A percentile compares a stretch with the other conserved stretches of the same genome.
These are phyloP conservation scores for Colletotrichum sp. DNA, from an alignment of 2,329 filamentous ascomycete species.

Conservation along the genomic window DNA sequence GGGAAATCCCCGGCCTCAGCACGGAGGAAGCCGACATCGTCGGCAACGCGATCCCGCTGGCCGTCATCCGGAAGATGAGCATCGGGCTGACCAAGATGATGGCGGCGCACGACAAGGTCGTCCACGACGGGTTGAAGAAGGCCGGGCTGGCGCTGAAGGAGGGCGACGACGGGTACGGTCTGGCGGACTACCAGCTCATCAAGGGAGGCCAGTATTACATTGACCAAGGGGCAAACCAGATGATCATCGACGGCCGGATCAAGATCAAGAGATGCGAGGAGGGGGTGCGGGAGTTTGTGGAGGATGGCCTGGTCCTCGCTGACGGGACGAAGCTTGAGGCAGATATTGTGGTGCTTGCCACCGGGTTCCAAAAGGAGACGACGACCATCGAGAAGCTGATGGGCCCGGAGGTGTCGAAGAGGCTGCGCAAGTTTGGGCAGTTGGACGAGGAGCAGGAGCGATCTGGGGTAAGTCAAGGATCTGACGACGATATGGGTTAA, in stretches of 20 bases:
- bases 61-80: slow-evolving; percentile 49
- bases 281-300: slow-evolving; percentile 35
- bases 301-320: slow-evolving; percentile 26
- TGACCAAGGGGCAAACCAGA: slow-evolving; percentile 41
- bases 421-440: slow-evolving; percentile 37
- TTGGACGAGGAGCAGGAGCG: slow-evolving; percentile 39
- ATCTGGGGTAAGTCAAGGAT: slow-evolving; percentile 24
- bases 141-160: slow-evolving; percentile 47
- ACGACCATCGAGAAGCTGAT: slow-evolving; percentile 36
- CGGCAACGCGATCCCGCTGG: slow-evolving; percentile 48
- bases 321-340: slow-evolving; percentile 41
- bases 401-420: slow-evolving; percentile 38
- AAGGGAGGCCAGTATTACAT: slow-evolving; percentile 46
- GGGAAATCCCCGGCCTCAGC: slow-evolving; percentile 38
- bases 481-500: not conserved
- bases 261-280: slow-evolving; percentile 34
- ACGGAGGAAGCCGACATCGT: slow-evolving; percentile 56
- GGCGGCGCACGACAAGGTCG: slow-evolving; percentile 42
- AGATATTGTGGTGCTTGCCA: slow-evolving; percentile 47
- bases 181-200: slow-evolving; percentile 41
- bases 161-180: slow-evolving; percentile 37
- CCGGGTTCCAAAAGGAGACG: slow-evolving; percentile 45
- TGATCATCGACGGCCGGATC: slow-evolving; percentile 46
- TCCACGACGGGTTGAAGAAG: slow-evolving; percentile 47
- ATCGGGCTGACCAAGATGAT: slow-evolving; percentile 45